phyloP scores from a whole-genome alignment of 805 yeast genomes.

The Kluyveromyces nonfermentans region DNA sequence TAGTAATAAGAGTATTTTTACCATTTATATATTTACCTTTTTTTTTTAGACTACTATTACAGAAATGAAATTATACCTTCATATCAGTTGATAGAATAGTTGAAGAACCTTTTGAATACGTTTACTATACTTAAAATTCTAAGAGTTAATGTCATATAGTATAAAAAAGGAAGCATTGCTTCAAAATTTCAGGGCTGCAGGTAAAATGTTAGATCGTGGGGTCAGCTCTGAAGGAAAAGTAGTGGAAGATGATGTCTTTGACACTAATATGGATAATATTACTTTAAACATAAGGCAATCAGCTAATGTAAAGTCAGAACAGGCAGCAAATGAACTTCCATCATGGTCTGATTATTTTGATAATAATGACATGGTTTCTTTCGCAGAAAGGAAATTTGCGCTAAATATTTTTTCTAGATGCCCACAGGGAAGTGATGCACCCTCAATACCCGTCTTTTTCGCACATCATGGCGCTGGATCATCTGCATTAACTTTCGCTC shows the following conservation, averaged over 20 bases:
- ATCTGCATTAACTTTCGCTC: conserved; percentile 66
- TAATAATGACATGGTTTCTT: conserved; percentile 8
- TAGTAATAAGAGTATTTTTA: too few species aligned
- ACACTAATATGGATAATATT: background rate
- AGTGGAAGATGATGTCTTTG: background rate
- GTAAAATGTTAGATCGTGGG: background rate
- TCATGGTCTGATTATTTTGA: conserved; percentile 22
- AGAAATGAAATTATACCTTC: background rate
- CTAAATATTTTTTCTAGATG: conserved; percentile 52
- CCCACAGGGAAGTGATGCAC: conserved; percentile 32
- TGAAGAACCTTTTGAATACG: too few species aligned
- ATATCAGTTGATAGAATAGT: too few species aligned
- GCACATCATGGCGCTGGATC: conserved; percentile 97
- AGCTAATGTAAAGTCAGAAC: background rate
- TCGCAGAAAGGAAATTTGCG: conserved; percentile 12
- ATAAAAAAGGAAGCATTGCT: conserved; percentile 2
- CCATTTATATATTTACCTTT: too few species aligned
- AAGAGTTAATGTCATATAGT: background rate
- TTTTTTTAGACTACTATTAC: too few species aligned
- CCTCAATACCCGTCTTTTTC: conserved; percentile 47
- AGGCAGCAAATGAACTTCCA: conserved; percentile 1
- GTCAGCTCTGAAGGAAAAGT: background rate
- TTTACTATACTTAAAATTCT: too few species aligned
- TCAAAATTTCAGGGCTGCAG: conserved; percentile 2
- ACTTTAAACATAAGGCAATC: background rate